Percentiles rank a stretch among this genome's conserved stretches.
These are phyloP conservation scores for Paratinospora sagittata DNA, from an alignment of 164 flowering plant species.

Conservation along the genomic window DNA sequence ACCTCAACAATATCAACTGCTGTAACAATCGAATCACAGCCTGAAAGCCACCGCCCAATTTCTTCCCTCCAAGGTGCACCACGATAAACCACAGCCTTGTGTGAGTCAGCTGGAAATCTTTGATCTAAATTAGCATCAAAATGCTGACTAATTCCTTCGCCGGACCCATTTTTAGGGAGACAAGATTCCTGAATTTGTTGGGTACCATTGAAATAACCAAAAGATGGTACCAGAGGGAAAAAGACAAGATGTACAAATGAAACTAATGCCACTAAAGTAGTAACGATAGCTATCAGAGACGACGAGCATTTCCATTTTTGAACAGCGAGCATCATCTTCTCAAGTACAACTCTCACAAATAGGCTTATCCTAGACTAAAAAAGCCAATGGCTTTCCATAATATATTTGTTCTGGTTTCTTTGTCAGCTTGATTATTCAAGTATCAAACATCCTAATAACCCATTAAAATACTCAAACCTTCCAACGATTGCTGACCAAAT, in stretches of 20 bases:
- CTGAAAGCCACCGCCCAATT: conserved; percentile 84
- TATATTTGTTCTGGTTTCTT: not conserved
- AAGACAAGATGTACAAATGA: conserved; percentile 61
- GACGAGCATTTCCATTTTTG: conserved; percentile 62
- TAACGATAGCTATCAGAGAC: conserved; percentile 50
- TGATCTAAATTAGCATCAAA: conserved; percentile 26
- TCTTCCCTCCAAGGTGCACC: conserved; percentile 88
- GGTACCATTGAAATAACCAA: conserved; percentile 37
- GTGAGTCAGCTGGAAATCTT: conserved; percentile 49
- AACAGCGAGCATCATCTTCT: conserved; percentile 36
- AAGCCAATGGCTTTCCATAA: not conserved
- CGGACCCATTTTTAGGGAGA: conserved; percentile 34
- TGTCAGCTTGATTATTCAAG: not conserved
- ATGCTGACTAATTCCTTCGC: conserved; percentile 15
- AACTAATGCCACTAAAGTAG: conserved; percentile 44
- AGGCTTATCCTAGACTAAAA: not conserved
- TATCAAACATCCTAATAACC: not conserved
- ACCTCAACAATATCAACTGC: conserved; percentile 65
- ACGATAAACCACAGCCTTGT: conserved; percentile 61
- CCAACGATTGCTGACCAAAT: too few species aligned
- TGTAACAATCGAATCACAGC: conserved; percentile 49
- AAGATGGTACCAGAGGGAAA: conserved; percentile 48
- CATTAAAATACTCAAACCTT: not conserved
- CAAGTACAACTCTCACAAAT: not conserved
- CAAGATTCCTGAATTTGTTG: conserved; percentile 36